These are phyloP conservation scores for barrel medic (Medicago truncatula) DNA, from an alignment of 306 rosid species.

Conservation along the genomic window MtrunA17r5.0-ANR NC_053048.1:35550001-35550500, in stretches of 20 bases:
- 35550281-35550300: conserved; percentile 31
- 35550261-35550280: conserved; percentile 23
- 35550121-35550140: conserved; percentile 95
- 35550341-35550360: conserved; percentile 61
- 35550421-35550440: conserved; percentile 55
- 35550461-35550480: conserved; percentile 33
- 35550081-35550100: conserved; percentile 35
- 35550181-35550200: conserved; percentile 86
- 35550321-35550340: conserved; percentile 37
- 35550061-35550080: conserved; percentile 31
- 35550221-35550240: conserved; percentile 3
- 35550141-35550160: conserved; percentile 72
- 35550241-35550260: conserved; percentile 4
- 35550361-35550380: conserved; percentile 58
- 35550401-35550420: conserved; percentile 94
- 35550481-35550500: not conserved
- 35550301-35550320: conserved; percentile 32
- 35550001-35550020: conserved; percentile 16
- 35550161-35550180: conserved; percentile 83
- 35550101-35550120: conserved; percentile 68
- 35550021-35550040: conserved; percentile 26
- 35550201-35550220: conserved; percentile 30
- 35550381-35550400: conserved; percentile 79
- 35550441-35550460: not conserved
- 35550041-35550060: conserved; percentile 11